Evolutionary conservation across 2,329 filamentous ascomycete genomes (phyloP).

Genomic region (Daldinia sp.): DNA sequence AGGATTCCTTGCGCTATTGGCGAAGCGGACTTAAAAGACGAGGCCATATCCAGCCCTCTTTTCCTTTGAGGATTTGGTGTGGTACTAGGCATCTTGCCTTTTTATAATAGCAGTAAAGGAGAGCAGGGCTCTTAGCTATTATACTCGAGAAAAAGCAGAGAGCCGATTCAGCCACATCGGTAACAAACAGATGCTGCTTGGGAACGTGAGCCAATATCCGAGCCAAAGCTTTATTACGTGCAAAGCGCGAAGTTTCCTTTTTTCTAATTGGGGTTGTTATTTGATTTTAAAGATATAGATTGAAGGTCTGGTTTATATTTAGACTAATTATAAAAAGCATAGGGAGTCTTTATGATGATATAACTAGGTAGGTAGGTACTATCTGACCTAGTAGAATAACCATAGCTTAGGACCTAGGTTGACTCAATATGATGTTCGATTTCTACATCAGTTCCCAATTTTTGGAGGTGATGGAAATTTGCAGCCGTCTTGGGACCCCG

Average conservation of each 20-base stretch:
- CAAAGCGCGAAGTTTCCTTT: neutral
- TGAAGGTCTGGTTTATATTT: neutral
- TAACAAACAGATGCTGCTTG: neutral
- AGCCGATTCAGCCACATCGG: neutral
- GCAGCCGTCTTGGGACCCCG: constrained; percentile 14
- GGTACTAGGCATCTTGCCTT: constrained; percentile 43
- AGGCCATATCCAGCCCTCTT: constrained; percentile 51
- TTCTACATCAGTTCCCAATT: neutral
- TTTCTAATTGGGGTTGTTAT: neutral
- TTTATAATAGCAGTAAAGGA: neutral
- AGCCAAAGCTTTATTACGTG: neutral
- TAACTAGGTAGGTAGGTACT: neutral
- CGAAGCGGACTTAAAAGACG: constrained; percentile 70
- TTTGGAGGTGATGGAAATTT: constrained; percentile 17
- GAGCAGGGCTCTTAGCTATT: neutral
- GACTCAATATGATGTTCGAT: constrained; percentile 3
- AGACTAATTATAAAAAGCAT: neutral
- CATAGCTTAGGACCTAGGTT: neutral
- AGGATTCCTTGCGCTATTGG: constrained; percentile 75
- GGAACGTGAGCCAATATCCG: neutral
- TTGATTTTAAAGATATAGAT: neutral
- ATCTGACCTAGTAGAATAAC: neutral
- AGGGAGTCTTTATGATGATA: too few species aligned
- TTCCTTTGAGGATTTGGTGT: constrained; percentile 45
- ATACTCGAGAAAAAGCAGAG: neutral